A percentile compares a stretch with the other conserved stretches of the same genome.
phyloP scores from a whole-genome alignment of 169 alveolate genomes.

The Plasmodium gonderi region DNA sequence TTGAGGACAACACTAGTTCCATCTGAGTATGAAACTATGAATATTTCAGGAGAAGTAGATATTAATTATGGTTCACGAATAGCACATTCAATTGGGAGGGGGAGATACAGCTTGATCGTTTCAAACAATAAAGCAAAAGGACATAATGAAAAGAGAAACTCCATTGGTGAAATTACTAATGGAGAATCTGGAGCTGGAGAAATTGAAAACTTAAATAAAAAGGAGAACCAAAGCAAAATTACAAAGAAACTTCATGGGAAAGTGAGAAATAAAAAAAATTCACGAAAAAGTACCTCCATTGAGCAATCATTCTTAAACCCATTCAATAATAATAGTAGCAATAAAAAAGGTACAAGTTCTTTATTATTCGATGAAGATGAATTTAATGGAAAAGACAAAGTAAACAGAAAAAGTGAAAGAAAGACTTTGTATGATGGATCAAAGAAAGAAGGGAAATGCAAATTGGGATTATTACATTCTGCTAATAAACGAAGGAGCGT shows the following conservation, averaged over 20 bases:
- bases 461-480: background rate
- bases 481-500: background rate
- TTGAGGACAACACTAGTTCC: background rate
- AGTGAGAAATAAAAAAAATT: background rate
- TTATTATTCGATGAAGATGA: background rate
- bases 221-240: background rate
- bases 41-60: background rate
- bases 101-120: slow-evolving; percentile 1
- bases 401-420: background rate
- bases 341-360: background rate
- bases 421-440: background rate
- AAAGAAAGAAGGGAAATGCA: background rate
- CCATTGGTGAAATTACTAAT: background rate
- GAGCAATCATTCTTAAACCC: slow-evolving; percentile 74
- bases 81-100: background rate
- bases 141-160: background rate
- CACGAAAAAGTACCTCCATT: slow-evolving; percentile 56
- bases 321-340: slow-evolving; percentile 15
- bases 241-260: background rate
- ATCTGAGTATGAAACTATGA: background rate
- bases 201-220: background rate
- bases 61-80: background rate
- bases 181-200: too few species aligned
- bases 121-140: background rate
- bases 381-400: background rate